Percentiles rank a stretch among this genome's conserved stretches.
Evolutionary conservation across 768 basidiomycete genomes (phyloP).

Genomic region (Astraeus odoratus): DNA sequence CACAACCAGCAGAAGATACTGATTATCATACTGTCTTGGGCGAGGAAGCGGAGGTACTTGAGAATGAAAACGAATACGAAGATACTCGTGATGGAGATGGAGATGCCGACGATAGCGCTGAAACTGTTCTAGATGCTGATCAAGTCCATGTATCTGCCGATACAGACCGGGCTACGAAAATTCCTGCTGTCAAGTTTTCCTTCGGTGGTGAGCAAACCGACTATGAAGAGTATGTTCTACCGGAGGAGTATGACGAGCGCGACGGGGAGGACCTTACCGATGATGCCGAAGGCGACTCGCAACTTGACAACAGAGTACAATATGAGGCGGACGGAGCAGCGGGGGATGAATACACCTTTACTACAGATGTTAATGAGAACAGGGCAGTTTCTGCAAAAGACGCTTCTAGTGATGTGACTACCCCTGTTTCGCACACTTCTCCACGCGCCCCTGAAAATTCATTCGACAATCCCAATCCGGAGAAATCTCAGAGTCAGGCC

Average conservation of each 20-base stretch:
- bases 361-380: background rate
- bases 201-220: slow-evolving; percentile 28
- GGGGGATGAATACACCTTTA: background rate
- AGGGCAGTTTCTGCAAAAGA: background rate
- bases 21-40: slow-evolving; percentile 14
- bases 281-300: slow-evolving; percentile 14
- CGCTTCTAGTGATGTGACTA: too few relatives aligned
- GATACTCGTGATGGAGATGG: slow-evolving; percentile 13
- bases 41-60: slow-evolving; percentile 12
- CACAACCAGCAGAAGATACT: slow-evolving; percentile 6
- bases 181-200: slow-evolving; percentile 7
- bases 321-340: slow-evolving; percentile 19
- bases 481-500: background rate
- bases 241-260: slow-evolving; percentile 30
- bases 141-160: slow-evolving; percentile 23
- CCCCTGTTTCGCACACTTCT: too few relatives aligned
- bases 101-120: slow-evolving; percentile 11
- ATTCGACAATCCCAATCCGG: background rate
- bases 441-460: background rate
- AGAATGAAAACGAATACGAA: slow-evolving; percentile 18
- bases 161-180: slow-evolving; percentile 11
- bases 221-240: slow-evolving; percentile 26
- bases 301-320: slow-evolving; percentile 14
- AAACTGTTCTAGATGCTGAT: slow-evolving; percentile 22
- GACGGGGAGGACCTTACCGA: slow-evolving; percentile 31